Percentiles rank a stretch among this genome's conserved stretches.
These are phyloP conservation scores for Xylaria sp. DNA, from an alignment of 2,329 filamentous ascomycete species.

Conservation along the genomic window DNA sequence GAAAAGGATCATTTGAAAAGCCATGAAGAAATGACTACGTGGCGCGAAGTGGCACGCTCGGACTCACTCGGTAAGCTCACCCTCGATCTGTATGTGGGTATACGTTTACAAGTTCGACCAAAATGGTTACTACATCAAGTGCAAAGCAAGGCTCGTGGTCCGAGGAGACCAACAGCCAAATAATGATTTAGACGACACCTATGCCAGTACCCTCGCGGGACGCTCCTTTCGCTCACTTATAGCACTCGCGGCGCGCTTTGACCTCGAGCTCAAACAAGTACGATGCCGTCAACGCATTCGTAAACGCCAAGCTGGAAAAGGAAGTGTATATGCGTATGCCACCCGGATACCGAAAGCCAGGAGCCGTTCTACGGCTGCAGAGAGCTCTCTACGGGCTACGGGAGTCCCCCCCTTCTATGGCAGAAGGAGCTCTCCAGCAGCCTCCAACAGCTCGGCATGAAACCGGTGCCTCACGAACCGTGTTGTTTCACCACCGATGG, in stretches of 20 bases:
- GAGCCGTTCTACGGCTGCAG: too few species aligned
- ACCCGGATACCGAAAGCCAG: too few species aligned
- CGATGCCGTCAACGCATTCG: not conserved
- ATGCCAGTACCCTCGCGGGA: not conserved
- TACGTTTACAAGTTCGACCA: constrained; percentile 5
- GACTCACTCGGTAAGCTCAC: not conserved
- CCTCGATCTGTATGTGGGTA: constrained; percentile 6
- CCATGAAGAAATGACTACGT: not conserved
- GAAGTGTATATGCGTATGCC: too few species aligned
- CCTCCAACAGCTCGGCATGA: not conserved
- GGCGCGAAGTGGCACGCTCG: not conserved
- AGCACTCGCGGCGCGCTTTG: not conserved
- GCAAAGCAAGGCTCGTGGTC: not conserved
- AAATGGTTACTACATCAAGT: not conserved
- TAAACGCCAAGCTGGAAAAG: not conserved
- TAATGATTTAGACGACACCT: not conserved
- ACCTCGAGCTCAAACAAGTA: not conserved
- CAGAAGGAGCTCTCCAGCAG: not conserved
- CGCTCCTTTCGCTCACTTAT: not conserved
- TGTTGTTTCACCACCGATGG: not conserved
- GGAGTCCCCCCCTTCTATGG: not conserved
- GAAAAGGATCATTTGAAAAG: not conserved
- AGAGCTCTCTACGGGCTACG: too few species aligned
- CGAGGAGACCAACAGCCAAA: constrained; percentile 1
- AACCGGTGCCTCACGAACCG: not conserved